These are phyloP conservation scores for Zygosaccharomyces sapae DNA, from an alignment of 1,139 yeast species.

Conservation along the genomic window DNA sequence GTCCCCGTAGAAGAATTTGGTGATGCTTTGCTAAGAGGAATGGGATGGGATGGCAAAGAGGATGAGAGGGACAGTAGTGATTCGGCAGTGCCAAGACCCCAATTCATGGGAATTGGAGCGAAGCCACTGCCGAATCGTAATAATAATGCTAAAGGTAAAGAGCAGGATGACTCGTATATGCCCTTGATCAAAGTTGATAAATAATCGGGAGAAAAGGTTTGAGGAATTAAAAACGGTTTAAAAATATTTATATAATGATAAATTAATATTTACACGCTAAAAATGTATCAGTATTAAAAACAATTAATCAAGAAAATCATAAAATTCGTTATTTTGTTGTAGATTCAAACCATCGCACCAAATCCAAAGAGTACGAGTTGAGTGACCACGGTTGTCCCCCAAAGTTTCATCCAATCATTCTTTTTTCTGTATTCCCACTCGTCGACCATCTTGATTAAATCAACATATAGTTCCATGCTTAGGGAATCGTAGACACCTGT, in stretches of 20 bases:
- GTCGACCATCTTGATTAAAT: conserved; percentile 50
- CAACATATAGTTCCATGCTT: conserved; percentile 58
- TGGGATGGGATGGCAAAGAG: conserved; percentile 52
- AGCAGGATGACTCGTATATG: conserved; percentile 26
- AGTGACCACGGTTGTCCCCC: conserved; percentile 61
- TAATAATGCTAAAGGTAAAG: conserved; percentile 8
- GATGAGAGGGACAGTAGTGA: conserved; percentile 17
- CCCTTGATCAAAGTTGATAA: conserved; percentile 38
- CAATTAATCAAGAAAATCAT: background rate
- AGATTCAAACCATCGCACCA: conserved; percentile 50
- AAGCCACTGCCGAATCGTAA: conserved; percentile 25
- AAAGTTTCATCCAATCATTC: conserved; percentile 48
- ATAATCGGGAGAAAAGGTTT: conserved; percentile 27
- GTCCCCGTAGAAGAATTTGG: conserved; percentile 89
- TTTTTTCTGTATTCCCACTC: conserved; percentile 42
- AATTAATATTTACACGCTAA: conserved; percentile 1
- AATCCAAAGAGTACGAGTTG: conserved; percentile 55
- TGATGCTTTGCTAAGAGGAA: conserved; percentile 65
- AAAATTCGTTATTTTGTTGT: background rate
- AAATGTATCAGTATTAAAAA: background rate
- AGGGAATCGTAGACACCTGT: conserved; percentile 51
- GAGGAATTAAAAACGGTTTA: too few species aligned
- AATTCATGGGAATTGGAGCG: conserved; percentile 49
- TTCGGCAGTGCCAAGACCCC: conserved; percentile 32
- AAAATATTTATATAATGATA: background rate